Base-by-base conservation (phyloP, 768 basidiomycete genomes). In the Boletellus ananas region DNA sequence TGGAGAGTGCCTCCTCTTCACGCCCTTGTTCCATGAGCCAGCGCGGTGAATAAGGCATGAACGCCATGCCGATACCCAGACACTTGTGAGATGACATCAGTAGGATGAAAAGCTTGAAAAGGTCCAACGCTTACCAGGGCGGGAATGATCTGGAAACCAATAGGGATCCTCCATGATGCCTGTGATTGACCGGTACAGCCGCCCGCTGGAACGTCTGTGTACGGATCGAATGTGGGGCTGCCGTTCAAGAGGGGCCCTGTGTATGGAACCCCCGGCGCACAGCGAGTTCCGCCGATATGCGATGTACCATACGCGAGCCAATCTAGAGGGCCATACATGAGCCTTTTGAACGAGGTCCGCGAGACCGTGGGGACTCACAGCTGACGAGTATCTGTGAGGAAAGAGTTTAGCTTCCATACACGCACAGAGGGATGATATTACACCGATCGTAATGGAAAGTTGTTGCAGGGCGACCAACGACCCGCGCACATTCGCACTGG, bases 31-130 rank as follows among this genome's bases (percentile, higher is more conserved):
- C 67, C 51, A 69, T 66, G 34, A 75, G 58, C 70, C 74, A 75
- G 43, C 74, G 68, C 17, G 74, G 74, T 17, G 74, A 74, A 45
- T 69, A 73, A 18, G 74, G 74, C 58, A 74, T 63, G 40, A 71
- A 63, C 17, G 43, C 35, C 66, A 67, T 67, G 34, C 66, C 66
- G 29, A 67, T 43, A 7, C 60, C 66, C 47, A 69, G 56, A n/a
- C 58, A 61, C 67, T 67, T 44, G 50, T 11, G 13, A 17, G 25
- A 25, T 10, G 39, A 38, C 18, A 12, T 60, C 43, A 51, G 11
- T 17, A 39, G 11, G 11, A 37, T 11, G 16, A 29, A 11, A 40
- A 9, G 0, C 6, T 2, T 2, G 35, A 63, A 51, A 55, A 29
- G 58, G 27, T 9, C 5, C 56, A 53, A 21, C 60, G 43, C 62